Base-by-base conservation (phyloP, 345 rosid species). In the Aethionema arabicum region DNA sequence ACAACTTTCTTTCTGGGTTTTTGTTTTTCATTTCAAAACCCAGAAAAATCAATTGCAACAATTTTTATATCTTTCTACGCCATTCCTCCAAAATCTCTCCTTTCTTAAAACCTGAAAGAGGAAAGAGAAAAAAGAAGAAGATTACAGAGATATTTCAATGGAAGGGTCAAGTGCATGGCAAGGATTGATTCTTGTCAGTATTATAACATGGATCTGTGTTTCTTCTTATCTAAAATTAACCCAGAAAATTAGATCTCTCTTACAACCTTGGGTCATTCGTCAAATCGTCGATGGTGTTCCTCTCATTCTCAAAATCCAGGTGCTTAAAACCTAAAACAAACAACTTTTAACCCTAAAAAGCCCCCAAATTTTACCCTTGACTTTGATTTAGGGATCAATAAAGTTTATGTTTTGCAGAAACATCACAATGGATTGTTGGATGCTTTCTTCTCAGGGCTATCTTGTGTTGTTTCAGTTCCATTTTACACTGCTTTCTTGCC, bases 401-500 rank as follows among this genome's bases (percentile, higher is more conserved):
- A 35, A 47, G 39, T 37, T 52, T 33, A 2, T 16, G 4, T 52
- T 59, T 68, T 69, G 76, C 87, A 93, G 99, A 86, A 77, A 63
- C 56, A 68, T 76, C 85, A 78, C 69, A 82, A 83, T 67, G 63
- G 80, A 64, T 54, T 72, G 47, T 65, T 83, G 74, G 99, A 93
- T 80, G 92, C 77, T 69, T 29, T 93, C 44, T 93, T 93, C 79
- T 88, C 91, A 65, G 87, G 60, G 54, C 67, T 88, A 64, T 93
- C 99, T 0, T 90, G 96, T 72, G 85, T 90, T 62, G 99, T 93
- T 67, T 93, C 99, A 27, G 99, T 93, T 15, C 96, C 99, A 8
- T 93, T 93, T 61, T 93, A 93, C 74, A 93, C 99, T 44, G 96
- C 85, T 43, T 93, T 93, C 67, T 87, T 93, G 65, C 99, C 99